These are phyloP conservation scores for Nannochloris sp. DNA, from an alignment of 139 green algal species.

Conservation along the genomic window DNA sequence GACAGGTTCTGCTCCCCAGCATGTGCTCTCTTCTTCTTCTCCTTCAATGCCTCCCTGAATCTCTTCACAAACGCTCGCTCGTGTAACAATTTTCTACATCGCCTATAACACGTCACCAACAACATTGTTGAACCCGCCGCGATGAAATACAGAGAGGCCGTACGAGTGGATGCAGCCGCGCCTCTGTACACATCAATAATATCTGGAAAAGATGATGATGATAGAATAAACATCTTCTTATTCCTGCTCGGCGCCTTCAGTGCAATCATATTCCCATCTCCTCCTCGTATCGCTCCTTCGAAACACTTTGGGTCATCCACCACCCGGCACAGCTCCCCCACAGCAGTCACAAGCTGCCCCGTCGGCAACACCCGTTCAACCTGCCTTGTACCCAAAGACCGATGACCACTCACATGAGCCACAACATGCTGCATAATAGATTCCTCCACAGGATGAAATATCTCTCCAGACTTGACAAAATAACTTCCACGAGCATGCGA, in stretches of 20 bases:
- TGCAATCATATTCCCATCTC: conserved; percentile 4
- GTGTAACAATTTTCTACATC: neutral
- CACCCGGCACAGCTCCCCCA: conserved; percentile 21
- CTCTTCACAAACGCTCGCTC: neutral
- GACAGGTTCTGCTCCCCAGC: neutral
- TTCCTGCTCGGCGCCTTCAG: neutral
- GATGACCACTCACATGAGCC: conserved; percentile 5
- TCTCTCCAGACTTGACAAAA: conserved; percentile 12
- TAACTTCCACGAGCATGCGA: conserved; percentile 5
- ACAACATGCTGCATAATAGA: neutral
- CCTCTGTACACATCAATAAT: conserved; percentile 12
- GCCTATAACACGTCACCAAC: neutral
- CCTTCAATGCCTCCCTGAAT: neutral
- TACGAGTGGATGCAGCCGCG: neutral
- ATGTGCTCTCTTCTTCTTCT: neutral
- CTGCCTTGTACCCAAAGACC: conserved; percentile 4
- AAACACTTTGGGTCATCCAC: conserved; percentile 11
- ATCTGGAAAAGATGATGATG: neutral
- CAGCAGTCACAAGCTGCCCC: conserved; percentile 15
- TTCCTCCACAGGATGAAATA: neutral
- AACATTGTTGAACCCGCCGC: conserved; percentile 15
- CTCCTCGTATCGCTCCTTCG: conserved; percentile 10
- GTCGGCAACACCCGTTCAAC: conserved; percentile 11
- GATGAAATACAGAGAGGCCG: conserved; percentile 2
- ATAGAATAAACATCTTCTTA: neutral